Evolutionary conservation across 257 asterid genomes (phyloP).

Genomic region (Ballota nigra): DNA sequence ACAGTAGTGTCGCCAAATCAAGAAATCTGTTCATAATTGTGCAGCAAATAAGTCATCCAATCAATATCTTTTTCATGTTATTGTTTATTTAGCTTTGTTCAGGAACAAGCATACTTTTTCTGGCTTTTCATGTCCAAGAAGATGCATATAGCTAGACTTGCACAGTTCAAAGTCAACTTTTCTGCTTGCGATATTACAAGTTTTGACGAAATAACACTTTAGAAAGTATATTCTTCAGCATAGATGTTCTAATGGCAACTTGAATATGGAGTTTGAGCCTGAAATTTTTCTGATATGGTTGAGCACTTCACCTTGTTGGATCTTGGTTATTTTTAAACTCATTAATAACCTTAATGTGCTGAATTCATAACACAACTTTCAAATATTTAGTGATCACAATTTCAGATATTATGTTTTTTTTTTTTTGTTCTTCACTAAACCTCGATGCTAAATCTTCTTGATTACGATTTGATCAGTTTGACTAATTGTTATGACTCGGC

Average conservation of each 20-base stretch:
- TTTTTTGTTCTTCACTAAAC: not conserved
- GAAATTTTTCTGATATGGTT: not conserved
- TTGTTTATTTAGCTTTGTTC: slow-evolving; percentile 8
- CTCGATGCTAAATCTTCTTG: slow-evolving; percentile 16
- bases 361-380: not conserved
- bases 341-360: not conserved
- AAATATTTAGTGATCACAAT: not conserved
- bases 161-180: not conserved
- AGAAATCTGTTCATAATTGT: slow-evolving; percentile 18
- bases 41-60: slow-evolving; percentile 5
- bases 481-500: not conserved
- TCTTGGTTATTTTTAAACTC: slow-evolving; percentile 6
- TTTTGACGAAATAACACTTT: not conserved
- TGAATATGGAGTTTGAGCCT: slow-evolving; percentile 13
- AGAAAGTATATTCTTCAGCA: not conserved
- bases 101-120: not conserved
- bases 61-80: not conserved
- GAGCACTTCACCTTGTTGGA: not conserved
- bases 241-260: slow-evolving; percentile 9
- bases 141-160: slow-evolving; percentile 14
- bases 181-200: not conserved
- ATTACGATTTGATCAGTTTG: not conserved
- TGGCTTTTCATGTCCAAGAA: slow-evolving; percentile 14
- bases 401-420: not conserved
- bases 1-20: not conserved